Base-by-base conservation (phyloP, 192 early-diverging fungal genomes). In the Podila verticillata region DNA sequence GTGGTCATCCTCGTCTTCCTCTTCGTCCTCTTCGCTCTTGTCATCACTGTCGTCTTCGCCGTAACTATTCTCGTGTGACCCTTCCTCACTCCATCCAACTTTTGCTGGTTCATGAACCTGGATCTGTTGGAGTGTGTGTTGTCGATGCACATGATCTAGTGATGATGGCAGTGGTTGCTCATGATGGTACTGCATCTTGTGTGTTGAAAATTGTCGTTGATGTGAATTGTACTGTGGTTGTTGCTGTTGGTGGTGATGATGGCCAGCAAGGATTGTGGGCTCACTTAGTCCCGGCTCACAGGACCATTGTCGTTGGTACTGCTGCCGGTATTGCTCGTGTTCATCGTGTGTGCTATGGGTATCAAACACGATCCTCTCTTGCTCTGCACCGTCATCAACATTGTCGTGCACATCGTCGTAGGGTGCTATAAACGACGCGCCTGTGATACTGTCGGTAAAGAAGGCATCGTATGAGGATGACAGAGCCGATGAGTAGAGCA, bases 381-480 rank as follows among this genome's bases (percentile, higher is more conserved):
- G 63, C 29, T 56, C 26, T 44, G 39, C 1, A 26, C 24, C 36
- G 49, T 65, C 10, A 35, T 48, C 62, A 65, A 9, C 17, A 44
- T 47, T 1, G 6, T n/a, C 7, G 32, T 48, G 47, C 22, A 31
- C 17, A 28, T 19, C 36, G 8, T 32, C 58, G 12, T 47, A 59
- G 22, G 26, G 28, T 20, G 47, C 48, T 7, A 35, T 47, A 4
- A 47, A 13, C 35, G 66, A 19, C 3, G n/a, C 30, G 10, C 22
- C 26, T 36, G 64, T 48, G 8, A 24, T 35, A 31, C 68, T 62
- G 44, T 79, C 75, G 2, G 69, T 39, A 47, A 72, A 72, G 56
- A 80, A 72, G 5, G 68, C 61, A 51, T 80, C 75, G 57, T 71
- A 78, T 10, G 75, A 78, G 8, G 68, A 70, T 6, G 75, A 70